phyloP scores from a whole-genome alignment of 129 eudicot species.

The Logfia minima region DNA sequence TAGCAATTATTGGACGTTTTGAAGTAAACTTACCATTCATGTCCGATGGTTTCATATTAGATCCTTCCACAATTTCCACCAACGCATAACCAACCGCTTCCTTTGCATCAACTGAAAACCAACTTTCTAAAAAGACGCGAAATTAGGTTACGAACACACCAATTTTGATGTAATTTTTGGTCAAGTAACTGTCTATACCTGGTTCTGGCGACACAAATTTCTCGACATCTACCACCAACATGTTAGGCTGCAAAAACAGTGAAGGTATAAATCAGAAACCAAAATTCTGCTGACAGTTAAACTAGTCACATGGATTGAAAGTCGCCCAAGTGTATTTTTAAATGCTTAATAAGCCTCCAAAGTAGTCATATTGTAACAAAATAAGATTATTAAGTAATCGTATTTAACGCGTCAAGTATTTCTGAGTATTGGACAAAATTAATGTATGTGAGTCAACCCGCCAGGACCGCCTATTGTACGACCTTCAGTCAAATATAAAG shows the following conservation, averaged over 20 bases:
- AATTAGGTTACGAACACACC: conserved; percentile 9
- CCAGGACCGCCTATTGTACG: neutral
- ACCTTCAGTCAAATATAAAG: neutral
- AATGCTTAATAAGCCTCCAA: neutral
- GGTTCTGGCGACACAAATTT: conserved; percentile 70
- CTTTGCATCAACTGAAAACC: conserved; percentile 93
- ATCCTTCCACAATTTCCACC: conserved; percentile 82
- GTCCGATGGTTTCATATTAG: conserved; percentile 86
- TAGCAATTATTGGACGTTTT: neutral
- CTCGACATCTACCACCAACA: conserved; percentile 94
- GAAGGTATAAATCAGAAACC: conserved; percentile 9
- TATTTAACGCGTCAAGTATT: neutral
- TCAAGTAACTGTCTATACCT: conserved; percentile 46
- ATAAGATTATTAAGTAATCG: neutral
- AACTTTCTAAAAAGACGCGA: conserved; percentile 41
- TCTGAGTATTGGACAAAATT: neutral
- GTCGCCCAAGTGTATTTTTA: neutral
- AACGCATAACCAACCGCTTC: conserved; percentile 73
- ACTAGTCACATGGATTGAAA: neutral
- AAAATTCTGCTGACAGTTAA: neutral
- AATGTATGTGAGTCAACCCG: neutral
- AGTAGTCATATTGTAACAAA: neutral
- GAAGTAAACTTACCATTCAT: conserved; percentile 61
- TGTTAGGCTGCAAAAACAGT: conserved; percentile 77
- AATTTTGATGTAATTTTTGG: neutral